Conservation (phyloP, 202 grass and related monocot genomes). For the Schoenoplectus tabernaemontani region DNA sequence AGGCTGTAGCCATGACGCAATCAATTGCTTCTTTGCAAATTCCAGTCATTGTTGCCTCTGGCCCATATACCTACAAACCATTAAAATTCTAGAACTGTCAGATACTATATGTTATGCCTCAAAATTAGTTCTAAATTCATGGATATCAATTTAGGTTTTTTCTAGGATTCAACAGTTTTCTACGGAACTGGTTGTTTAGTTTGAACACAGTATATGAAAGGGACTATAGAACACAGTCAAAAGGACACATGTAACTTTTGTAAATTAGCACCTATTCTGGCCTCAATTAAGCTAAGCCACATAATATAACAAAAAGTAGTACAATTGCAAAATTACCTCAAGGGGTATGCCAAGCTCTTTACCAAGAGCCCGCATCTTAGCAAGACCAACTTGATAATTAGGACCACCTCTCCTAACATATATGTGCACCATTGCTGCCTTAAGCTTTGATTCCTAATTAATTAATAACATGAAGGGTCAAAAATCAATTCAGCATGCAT, state of each 20-base stretch:
- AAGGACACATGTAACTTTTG: neutral
- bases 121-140: neutral
- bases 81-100: neutral
- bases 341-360: constrained; percentile 49
- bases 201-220: neutral
- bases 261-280: neutral
- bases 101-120: neutral
- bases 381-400: constrained; percentile 64
- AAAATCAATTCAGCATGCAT: neutral
- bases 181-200: neutral
- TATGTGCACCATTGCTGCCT: constrained; percentile 56
- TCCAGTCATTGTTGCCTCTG: constrained; percentile 94
- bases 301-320: neutral
- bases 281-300: neutral
- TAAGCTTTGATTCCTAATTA: constrained; percentile 73
- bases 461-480: neutral
- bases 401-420: constrained; percentile 65
- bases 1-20: constrained; percentile 59
- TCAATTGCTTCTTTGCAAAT: constrained; percentile 99
- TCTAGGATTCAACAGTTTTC: neutral
- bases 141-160: neutral
- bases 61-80: constrained; percentile 71
- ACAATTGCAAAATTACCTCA: constrained; percentile 34
- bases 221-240: neutral
- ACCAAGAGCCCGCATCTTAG: constrained; percentile 54